Base-by-base conservation (phyloP, 202 grass and related monocot genomes). In the Musa balbisiana region DNA sequence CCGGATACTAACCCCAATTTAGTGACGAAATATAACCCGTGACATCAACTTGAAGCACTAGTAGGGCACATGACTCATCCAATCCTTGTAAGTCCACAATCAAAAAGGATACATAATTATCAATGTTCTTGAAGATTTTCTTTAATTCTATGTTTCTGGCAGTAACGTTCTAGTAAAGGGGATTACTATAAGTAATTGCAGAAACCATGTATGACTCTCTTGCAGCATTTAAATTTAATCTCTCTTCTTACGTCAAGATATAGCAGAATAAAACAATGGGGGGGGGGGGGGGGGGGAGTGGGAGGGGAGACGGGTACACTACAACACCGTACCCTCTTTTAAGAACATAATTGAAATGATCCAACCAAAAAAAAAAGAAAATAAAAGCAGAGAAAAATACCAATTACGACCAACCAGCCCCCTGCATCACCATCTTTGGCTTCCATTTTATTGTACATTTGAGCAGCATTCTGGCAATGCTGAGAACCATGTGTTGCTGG, bases 251-350 rank as follows among this genome's bases (percentile, higher is more conserved):
- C 67, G 51, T 10, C 43, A 51, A 51, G 17, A 70, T 67, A 67
- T 67, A 67, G 13, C 21, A 67, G 64, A 67, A 67, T 67, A 15
- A 67, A 67, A 67, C 14, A 67, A 67, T 67, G 24, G 56, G 56
- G 19, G 56, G 33, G 19, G 56, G 33, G 24, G 56, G 56, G 19
- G 56, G 33, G 24, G 56, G 56, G 19, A 19, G 33, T 67, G 24
- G 56, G 56, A 6, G 56, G 33, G 56, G 33, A 43, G 33, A 43
- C 33, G 0, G 33, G 33, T 43, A 43, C 29, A 29, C 29, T 29
- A 29, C 3, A 3, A 43, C 33, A 43, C 33, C 33, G 33, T 60
- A 60, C 56, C 56, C 56, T 8, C 56, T 19, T 19, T 60, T 43
- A 43, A 60, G 15, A 60, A 60, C 56, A 60, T 60, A 2, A 60